A percentile compares a stretch with the other conserved stretches of the same genome.
These are phyloP conservation scores for Sapria himalayana DNA, from an alignment of 345 rosid species.

Conservation along the genomic window DNA sequence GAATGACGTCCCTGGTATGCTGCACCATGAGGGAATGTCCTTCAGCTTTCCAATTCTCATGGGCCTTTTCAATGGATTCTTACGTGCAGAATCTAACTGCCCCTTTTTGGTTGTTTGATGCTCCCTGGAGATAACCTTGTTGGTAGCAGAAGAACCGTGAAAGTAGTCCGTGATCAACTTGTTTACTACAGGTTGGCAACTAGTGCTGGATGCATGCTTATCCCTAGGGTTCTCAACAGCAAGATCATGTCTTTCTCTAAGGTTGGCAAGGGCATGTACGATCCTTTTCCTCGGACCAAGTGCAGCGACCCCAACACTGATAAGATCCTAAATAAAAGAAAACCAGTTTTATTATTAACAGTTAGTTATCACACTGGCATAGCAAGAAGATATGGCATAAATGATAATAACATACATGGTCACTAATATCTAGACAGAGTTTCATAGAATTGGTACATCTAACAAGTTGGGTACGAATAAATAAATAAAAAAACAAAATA, in stretches of 20 bases:
- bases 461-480: too few species aligned
- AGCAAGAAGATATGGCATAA: too few species aligned
- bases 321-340: conserved; percentile 38
- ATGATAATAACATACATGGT: too few species aligned
- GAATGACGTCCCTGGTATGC: conserved; percentile 66
- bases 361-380: too few species aligned
- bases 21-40: conserved; percentile 64
- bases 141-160: conserved; percentile 20
- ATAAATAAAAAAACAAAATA: too few species aligned
- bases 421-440: too few species aligned
- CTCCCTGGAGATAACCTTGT: conserved; percentile 16
- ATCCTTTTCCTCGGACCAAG: conserved; percentile 92
- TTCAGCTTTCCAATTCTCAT: conserved; percentile 23
- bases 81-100: conserved; percentile 17
- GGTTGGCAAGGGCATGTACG: conserved; percentile 41
- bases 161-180: conserved; percentile 81
- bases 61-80: conserved; percentile 15
- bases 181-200: conserved; percentile 25
- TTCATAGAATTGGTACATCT: too few species aligned
- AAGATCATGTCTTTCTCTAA: conserved; percentile 18
- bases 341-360: too few species aligned
- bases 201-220: conserved; percentile 7
- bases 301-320: conserved; percentile 56
- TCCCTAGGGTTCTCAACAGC: conserved; percentile 12
- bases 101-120: conserved; percentile 12